Base-by-base conservation (phyloP, 1,284 basidiomycete species). In the Veloboletus limbatus region DNA sequence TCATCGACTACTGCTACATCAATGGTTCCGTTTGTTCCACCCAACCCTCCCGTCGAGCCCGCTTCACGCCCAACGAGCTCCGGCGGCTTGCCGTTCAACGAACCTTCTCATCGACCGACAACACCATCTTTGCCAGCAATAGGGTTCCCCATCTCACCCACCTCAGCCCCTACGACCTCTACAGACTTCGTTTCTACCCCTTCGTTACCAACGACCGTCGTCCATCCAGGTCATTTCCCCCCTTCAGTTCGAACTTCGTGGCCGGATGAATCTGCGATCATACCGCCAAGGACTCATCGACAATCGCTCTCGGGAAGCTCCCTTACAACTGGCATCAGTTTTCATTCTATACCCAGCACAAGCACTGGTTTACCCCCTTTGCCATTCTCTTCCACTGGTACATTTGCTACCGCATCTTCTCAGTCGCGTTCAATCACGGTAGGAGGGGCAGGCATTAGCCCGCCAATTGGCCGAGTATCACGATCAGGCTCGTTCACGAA, bases 401-500 rank as follows among this genome's bases (percentile, higher is more conserved):
- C 67, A 31, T 67, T 66, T 47, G 36, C 62, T 42, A 50, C 54
- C 17, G 39, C 63, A 42, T 49, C 60, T 40, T 48, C 66, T 43
- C 65, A 63, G 31, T 17, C 51, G 25, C 61, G 49, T 32, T 43
- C 66, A 37, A 22, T 54, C 34, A 32, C 62, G 4, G 43, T 44
- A 28, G 51, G 49, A 35, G 52, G 52, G 0, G 42, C 56, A 0
- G 60, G 62, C 10, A 68, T 69, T 35, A 68, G 60, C 47, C 69
- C 71, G 6, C 69, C 76, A 18, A 66, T 77, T 41, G 78, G 76
- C 30, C 74, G 83, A 45, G 73, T 80, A 64, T 80, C 79, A 35
- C 77, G 82, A 40, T 85, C 84, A 20, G 76, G 79, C 28, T 85
- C 84, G 11, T 71, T 85, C 44, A 81, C 71, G 25, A 69, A 67